A percentile compares a stretch with the other conserved stretches of the same genome.
These are phyloP conservation scores for Populus davidiana DNA, from an alignment of 345 rosid genomes.

Conservation along the genomic window DNA sequence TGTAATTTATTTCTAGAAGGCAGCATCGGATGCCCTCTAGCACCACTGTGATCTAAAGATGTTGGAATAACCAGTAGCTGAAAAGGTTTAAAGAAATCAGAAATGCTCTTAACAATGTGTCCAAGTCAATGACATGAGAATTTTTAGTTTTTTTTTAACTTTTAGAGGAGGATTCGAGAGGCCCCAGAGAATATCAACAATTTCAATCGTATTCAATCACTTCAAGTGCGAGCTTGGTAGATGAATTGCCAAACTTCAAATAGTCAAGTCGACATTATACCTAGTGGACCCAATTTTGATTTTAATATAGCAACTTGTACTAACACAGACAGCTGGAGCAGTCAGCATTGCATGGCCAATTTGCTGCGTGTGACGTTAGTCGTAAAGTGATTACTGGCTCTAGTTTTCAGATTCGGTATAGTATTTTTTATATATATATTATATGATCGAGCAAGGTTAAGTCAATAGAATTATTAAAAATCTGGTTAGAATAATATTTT, in stretches of 20 bases:
- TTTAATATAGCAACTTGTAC: not conserved
- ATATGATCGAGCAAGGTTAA: no score
- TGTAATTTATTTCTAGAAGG: not conserved
- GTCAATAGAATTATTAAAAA: no score
- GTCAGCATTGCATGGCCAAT: not conserved
- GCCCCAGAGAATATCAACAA: not conserved
- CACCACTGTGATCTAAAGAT: not conserved
- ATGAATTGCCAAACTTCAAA: not conserved
- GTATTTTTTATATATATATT: no score
- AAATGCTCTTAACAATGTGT: not conserved
- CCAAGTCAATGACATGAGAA: not conserved
- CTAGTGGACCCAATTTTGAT: not conserved
- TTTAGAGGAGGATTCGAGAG: not conserved
- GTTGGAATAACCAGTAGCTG: no score
- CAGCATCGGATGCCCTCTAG: not conserved
- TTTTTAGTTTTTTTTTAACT: not conserved
- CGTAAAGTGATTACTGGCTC: not conserved
- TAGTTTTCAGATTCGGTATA: no score
- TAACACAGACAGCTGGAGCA: not conserved
- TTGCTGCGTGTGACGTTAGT: not conserved
- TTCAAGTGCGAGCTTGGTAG: not conserved
- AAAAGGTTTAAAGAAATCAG: not conserved
- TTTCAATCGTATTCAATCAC: not conserved
- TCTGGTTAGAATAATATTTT: no score
- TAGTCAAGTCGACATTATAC: not conserved